Evolutionary conservation across 2,329 filamentous ascomycete species (phyloP), one percentile per base, ranked within the genome.

Genomic region (Botrytis hyacinthi): DNA sequence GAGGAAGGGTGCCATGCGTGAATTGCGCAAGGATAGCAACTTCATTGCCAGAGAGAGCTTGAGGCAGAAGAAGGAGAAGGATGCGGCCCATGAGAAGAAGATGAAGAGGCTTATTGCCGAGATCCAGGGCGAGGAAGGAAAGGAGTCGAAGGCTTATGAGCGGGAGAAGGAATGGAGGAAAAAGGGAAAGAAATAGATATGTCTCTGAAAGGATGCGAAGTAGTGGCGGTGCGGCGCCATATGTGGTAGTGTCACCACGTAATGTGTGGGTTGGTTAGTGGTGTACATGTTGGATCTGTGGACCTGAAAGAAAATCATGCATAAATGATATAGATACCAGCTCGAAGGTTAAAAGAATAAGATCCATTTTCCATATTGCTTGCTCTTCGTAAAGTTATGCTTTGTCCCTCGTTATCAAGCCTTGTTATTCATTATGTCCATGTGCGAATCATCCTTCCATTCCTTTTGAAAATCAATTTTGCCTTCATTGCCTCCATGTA

Each of bases 51-150:
- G 95, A 78, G 95, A 98, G 87, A 93, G 93, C 83, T 86, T 99
- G 80, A 89, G 90, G 79, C 87, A 97, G 85, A 98, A 98, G 90
- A 97, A 95, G 87, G 93, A 93, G 85, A 91, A 90, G 85, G 96
- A 98, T 85, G 90, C 89, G 73, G 94, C 93, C 77, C 98, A 99
- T 86, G 95, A 98, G 86, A 93, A 93, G 87, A 98, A 98, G 88
- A 97, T 95, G 86, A 93, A 92, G 87, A 89, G 92, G 77, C 86
- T 99, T 75, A 90, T 98, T 78, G 93, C 95, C 16, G 95, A 98
- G 87, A 98, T 99, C 79, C 95, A 99, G 84, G 93, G 92, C 78
- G 92, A 97, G 84, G 96, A 98, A 83, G 95, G 95, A 1, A 86
- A 87, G 74, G 95, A 96, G 83, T 87, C 90, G 61, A 98, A 98